These are phyloP conservation scores for Pichia sp. DNA, from an alignment of 1,139 yeast genomes.

Conservation along the genomic window DNA sequence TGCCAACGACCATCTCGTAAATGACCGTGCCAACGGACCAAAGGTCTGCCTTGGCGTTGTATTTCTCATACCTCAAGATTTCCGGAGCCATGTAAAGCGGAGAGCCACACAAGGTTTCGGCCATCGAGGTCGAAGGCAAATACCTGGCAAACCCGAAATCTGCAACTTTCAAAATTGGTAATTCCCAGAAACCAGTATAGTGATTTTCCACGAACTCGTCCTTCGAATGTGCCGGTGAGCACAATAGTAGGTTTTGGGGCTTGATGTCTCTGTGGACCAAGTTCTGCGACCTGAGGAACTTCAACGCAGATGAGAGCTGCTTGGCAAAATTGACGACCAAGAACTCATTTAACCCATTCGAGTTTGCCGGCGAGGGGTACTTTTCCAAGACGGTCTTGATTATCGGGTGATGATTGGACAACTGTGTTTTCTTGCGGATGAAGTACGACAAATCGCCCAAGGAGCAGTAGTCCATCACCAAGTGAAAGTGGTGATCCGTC, in stretches of 20 bases:
- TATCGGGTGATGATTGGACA: constrained; percentile 73
- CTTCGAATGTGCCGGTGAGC: constrained; percentile 66
- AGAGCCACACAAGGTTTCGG: constrained; percentile 95
- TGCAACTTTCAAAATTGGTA: constrained; percentile 88
- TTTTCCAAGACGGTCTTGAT: constrained; percentile 70
- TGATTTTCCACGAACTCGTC: constrained; percentile 52
- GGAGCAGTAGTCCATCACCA: constrained; percentile 96
- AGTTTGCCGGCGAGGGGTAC: constrained; percentile 74
- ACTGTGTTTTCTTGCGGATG: constrained; percentile 69
- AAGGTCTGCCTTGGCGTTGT: constrained; percentile 93
- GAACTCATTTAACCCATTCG: constrained; percentile 77
- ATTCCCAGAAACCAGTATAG: constrained; percentile 77
- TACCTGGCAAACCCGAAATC: constrained; percentile 97
- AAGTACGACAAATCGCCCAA: constrained; percentile 89
- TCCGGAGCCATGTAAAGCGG: constrained; percentile 99
- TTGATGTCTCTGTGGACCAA: constrained; percentile 89
- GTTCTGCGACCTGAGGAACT: constrained; percentile 74
- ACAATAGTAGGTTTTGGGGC: constrained; percentile 85
- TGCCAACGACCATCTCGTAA: constrained; percentile 92
- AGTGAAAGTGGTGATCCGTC: constrained; percentile 73
- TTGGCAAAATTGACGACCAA: constrained; percentile 80
- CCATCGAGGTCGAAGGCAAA: constrained; percentile 86
- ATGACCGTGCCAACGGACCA: constrained; percentile 98
- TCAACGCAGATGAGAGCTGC: constrained; percentile 79
- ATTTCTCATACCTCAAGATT: constrained; percentile 86